phyloP scores from a whole-genome alignment of 192 early-diverging fungal genomes.

The Phlyctochytrium planicorne region DNA sequence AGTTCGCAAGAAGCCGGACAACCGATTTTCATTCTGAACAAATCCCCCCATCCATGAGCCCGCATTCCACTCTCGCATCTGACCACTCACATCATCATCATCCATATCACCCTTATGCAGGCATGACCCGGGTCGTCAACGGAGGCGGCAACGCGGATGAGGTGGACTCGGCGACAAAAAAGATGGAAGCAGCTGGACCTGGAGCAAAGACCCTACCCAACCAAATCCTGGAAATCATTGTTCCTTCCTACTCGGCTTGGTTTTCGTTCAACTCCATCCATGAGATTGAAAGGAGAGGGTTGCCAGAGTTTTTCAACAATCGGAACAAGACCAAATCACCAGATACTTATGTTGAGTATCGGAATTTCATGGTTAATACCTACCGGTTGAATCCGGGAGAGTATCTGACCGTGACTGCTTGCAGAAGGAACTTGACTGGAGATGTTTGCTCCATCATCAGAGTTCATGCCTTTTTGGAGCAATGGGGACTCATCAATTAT shows the following conservation, averaged over 20 bases:
- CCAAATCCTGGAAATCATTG: conserved; percentile 39
- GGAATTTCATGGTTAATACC: conserved; percentile 98
- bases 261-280: conserved; percentile 79
- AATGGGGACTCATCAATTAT: conserved; percentile 99
- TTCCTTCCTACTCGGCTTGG: conserved; percentile 93
- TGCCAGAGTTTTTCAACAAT: conserved; percentile 96
- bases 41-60: too few species aligned
- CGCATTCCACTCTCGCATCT: too few species aligned
- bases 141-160: too few species aligned
- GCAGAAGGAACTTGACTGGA: conserved; percentile 92
- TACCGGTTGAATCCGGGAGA: conserved; percentile 94
- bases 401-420: conserved; percentile 98
- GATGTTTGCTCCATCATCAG: conserved; percentile 99
- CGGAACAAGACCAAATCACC: conserved; percentile 93
- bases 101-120: too few species aligned
- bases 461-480: conserved; percentile 97
- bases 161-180: too few species aligned
- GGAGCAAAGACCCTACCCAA: neutral
- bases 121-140: too few species aligned
- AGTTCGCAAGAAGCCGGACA: too few species aligned
- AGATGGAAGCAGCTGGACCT: neutral
- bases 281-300: conserved; percentile 80
- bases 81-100: too few species aligned
- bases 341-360: conserved; percentile 83
- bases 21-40: too few species aligned